phyloP scores from a whole-genome alignment of 805 yeast genomes.

The Wickerhamomyces chaumierensis region DNA sequence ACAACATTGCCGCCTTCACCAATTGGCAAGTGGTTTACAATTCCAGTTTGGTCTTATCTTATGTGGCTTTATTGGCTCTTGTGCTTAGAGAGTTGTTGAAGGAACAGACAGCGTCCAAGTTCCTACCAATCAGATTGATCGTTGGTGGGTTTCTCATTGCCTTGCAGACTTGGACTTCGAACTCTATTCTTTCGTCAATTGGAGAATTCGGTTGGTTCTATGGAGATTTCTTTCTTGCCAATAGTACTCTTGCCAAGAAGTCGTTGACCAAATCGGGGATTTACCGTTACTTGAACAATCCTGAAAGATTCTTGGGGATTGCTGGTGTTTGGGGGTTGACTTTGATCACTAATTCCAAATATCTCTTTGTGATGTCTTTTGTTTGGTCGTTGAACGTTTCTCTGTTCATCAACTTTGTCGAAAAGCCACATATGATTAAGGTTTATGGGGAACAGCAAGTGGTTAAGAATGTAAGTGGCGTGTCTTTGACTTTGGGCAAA shows the following conservation, averaged over 20 bases:
- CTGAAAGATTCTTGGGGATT: conserved; percentile 69
- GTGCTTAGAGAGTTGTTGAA: conserved; percentile 22
- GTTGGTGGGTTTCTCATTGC: conserved; percentile 43
- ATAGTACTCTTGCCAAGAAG: conserved; percentile 19
- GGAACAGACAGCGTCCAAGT: conserved; percentile 22
- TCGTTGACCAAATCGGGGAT: conserved; percentile 68
- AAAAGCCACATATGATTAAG: conserved; percentile 66
- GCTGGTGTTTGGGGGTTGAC: conserved; percentile 72
- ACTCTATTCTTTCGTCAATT: conserved; percentile 56
- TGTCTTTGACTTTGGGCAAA: conserved; percentile 24
- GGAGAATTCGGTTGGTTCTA: conserved; percentile 88
- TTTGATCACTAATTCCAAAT: conserved; percentile 42
- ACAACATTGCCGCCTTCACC: conserved; percentile 53
- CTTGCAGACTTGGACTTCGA: conserved; percentile 59
- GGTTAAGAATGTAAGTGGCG: conserved; percentile 38
- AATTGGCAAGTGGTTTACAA: conserved; percentile 66
- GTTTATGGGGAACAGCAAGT: conserved; percentile 59
- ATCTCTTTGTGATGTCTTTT: conserved; percentile 39
- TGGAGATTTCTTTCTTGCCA: conserved; percentile 71
- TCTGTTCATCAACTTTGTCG: conserved; percentile 60
- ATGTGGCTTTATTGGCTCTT: conserved; percentile 36
- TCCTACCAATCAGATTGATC: conserved; percentile 42
- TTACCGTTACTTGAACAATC: conserved; percentile 71
- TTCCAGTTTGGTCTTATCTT: conserved; percentile 38
- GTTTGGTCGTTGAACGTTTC: conserved; percentile 61